These are phyloP conservation scores for Coprinellus aureogranulatus DNA, from an alignment of 768 basidiomycete genomes.

Conservation along the genomic window DNA sequence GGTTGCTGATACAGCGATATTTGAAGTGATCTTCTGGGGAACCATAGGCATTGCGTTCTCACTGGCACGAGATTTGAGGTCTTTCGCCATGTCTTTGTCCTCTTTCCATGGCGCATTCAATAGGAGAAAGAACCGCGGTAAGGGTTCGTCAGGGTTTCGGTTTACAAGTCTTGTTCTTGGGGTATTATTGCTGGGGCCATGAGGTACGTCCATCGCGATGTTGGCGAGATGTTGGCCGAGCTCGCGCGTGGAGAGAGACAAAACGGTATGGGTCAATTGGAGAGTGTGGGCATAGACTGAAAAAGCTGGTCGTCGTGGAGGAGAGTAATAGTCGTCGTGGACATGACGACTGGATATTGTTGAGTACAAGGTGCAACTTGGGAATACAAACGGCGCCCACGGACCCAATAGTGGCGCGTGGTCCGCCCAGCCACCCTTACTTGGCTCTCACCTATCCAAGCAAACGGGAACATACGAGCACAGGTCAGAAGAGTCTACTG, in stretches of 20 bases:
- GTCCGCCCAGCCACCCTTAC: not conserved
- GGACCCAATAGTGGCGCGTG: not conserved
- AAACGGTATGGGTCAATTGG: not conserved
- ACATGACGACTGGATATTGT: conserved; percentile 6
- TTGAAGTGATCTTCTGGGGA: not conserved
- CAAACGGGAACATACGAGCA: not conserved
- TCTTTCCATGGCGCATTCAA: not conserved
- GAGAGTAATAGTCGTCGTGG: not conserved
- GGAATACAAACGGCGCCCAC: not conserved
- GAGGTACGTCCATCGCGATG: not conserved
- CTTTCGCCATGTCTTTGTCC: not conserved
- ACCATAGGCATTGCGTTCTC: not conserved
- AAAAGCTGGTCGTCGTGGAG: not conserved
- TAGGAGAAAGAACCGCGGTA: not conserved
- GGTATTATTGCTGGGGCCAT: not conserved
- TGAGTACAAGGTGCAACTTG: not conserved
- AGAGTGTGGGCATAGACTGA: not conserved
- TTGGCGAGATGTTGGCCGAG: too few relatives aligned
- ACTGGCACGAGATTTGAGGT: not conserved
- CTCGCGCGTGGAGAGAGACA: too few relatives aligned
- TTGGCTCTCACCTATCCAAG: not conserved
- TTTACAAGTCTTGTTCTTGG: not conserved
- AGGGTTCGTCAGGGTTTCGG: not conserved
- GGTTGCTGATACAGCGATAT: not conserved
- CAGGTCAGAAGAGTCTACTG: not conserved